Conservation (phyloP, 495 filamentous ascomycete genomes). For the Penicillium diatomitis region DNA sequence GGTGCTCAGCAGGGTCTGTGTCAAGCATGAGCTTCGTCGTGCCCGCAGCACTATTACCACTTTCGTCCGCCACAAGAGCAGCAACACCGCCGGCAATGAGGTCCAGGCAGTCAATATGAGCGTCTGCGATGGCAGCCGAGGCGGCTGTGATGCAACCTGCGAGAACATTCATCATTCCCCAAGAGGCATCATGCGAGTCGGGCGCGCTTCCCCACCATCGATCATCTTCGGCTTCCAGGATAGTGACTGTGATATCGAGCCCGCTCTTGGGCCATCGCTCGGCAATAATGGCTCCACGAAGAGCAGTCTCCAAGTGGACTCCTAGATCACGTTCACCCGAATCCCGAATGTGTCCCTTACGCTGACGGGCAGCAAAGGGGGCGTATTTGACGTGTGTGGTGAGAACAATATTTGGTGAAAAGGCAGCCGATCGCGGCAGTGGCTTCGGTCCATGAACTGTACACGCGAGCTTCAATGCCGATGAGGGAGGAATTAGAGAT, state of each 20-base stretch:
- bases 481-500: conserved; percentile 40
- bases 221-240: conserved; percentile 83
- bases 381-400: conserved; percentile 93
- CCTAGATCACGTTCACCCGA: conserved; percentile 79
- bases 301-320: conserved; percentile 81
- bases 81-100: conserved; percentile 83
- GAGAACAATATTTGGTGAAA: conserved; percentile 81
- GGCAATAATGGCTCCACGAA: conserved; percentile 80
- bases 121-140: conserved; percentile 90
- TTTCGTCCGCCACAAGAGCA: conserved; percentile 52
- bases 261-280: conserved; percentile 96
- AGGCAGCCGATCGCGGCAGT: conserved; percentile 78
- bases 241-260: conserved; percentile 81
- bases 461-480: conserved; percentile 78
- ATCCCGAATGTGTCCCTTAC: conserved; percentile 83
- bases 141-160: conserved; percentile 90
- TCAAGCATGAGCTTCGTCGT: conserved; percentile 60
- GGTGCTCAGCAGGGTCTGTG: conserved; percentile 71
- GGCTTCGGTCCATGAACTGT: conserved; percentile 90
- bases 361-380: conserved; percentile 75
- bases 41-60: conserved; percentile 19
- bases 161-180: conserved; percentile 82
- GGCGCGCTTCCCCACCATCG: conserved; percentile 49
- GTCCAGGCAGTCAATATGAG: conserved; percentile 92
- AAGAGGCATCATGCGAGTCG: conserved; percentile 43